Conservation (phyloP, 2,329 filamentous ascomycete genomes). For the Colletotrichum siamense region DNA sequence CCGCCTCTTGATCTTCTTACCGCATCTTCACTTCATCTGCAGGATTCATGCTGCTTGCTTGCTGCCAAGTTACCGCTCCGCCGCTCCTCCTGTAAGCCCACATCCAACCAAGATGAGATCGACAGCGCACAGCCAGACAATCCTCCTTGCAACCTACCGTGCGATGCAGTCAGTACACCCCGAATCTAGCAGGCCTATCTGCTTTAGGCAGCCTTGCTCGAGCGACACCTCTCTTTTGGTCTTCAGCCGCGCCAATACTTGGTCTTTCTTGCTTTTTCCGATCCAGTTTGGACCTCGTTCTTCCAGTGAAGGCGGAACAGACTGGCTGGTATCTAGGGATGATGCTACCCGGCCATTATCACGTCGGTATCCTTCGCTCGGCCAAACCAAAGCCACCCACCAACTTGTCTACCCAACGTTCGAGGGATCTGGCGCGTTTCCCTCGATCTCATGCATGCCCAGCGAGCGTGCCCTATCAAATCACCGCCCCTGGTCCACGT, state of each 20-base stretch:
- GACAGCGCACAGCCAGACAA: conserved; percentile 6
- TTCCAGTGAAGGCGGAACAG: not conserved
- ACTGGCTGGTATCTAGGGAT: not conserved
- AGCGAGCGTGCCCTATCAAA: not conserved
- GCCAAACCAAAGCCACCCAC: not conserved
- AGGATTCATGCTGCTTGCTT: conserved; percentile 14
- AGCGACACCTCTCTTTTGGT: not conserved
- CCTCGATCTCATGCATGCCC: conserved; percentile 18
- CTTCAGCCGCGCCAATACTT: not conserved
- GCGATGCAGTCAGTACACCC: not conserved
- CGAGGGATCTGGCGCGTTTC: conserved; percentile 4
- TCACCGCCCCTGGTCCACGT: not conserved
- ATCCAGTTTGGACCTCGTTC: not conserved
- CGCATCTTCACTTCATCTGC: conserved; percentile 19
- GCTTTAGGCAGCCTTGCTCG: not conserved
- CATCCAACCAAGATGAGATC: conserved; percentile 15
- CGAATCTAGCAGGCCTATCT: not conserved
- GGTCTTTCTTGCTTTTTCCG: not conserved
- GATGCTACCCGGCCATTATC: not conserved
- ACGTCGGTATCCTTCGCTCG: not conserved
- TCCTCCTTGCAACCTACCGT: not conserved
- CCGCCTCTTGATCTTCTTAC: conserved; percentile 18
- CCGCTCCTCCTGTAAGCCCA: not conserved
- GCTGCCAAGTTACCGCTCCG: not conserved
- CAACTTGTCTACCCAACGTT: not conserved